Evolutionary conservation across 768 basidiomycete species (phyloP), one percentile per base, ranked within the genome.

Genomic region (Leccinum truebloodii): DNA sequence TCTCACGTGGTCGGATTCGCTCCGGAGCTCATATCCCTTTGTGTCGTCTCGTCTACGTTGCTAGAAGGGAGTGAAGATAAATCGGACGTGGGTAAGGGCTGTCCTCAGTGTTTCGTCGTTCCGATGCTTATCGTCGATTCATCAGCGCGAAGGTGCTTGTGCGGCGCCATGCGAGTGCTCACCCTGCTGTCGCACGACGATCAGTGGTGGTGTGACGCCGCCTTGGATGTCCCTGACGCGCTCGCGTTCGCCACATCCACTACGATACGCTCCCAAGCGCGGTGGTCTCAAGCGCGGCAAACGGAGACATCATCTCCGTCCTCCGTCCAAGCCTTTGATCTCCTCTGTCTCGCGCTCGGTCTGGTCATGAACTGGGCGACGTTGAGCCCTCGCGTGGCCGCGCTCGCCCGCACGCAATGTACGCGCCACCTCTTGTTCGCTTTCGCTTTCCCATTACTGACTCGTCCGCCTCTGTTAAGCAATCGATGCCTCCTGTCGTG

Each of bases 341-440:
- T 81, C 35, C 76, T 92, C 5, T 93, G 90, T 70, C 85, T 94
- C 28, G 82, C 86, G 6, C 80, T 94, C 6, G 92, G 87, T 1
- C 75, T 93, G 10, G 75, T 93, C 44, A 90, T 90, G 55, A 93
- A 92, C 71, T 76, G 93, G 48, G 84, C 90, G 0, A 88, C 92
- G 67, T 76, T 76, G 6, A 75, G 80, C n/a, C 78, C 80, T 0
- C 76, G 73, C n/a, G 79, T 81, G 10, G 83, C 83, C 49, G 70
- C 78, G 39, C 65, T 76, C 3, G 70, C 85, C 9, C 78, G 81
- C 46, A 76, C 78, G 13, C 81, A 77, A 41, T 75, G 89, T 89
- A 69, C 62, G 86, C 72, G 4, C 26, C 1, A 28, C 5, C 6
- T 26, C 7, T 9, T 10, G 2, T 52, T 46, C 3, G 16, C 14